Evolutionary conservation across 2,329 filamentous ascomycete genomes (phyloP).

Genomic region (Blastomyces silverae): DNA sequence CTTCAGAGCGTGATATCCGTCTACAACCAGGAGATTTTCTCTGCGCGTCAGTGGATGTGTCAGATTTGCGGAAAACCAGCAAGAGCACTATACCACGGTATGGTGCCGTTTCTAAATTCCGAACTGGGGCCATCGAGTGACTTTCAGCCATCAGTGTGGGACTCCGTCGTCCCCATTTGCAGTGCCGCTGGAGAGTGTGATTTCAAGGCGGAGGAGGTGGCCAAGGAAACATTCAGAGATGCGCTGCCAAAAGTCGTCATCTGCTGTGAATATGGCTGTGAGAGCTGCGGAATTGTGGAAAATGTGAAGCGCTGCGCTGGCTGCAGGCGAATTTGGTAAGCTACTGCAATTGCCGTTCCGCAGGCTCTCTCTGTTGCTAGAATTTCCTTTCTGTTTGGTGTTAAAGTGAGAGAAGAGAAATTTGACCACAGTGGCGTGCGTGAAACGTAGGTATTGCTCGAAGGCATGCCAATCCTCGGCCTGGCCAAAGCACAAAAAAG

Average conservation of each 20-base stretch:
- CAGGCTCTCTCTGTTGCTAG: background rate
- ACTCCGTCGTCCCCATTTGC: constrained; percentile 5
- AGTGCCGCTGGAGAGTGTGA: background rate
- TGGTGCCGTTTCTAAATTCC: background rate
- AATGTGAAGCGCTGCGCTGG: background rate
- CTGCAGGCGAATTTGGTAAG: constrained; percentile 5
- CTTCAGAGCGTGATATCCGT: background rate
- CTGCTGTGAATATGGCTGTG: background rate
- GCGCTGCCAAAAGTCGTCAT: background rate
- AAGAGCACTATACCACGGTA: constrained; percentile 2
- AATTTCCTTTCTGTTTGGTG: background rate
- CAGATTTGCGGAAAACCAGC: constrained; percentile 4
- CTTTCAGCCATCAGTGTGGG: constrained; percentile 28
- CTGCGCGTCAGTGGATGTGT: background rate
- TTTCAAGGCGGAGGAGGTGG: background rate
- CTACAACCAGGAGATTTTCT: constrained; percentile 2
- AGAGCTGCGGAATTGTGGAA: background rate
- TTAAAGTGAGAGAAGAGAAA: background rate
- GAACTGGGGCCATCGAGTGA: background rate
- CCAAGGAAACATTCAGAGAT: background rate
- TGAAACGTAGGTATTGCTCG: constrained; percentile 13
- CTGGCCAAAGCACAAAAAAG: constrained; percentile 13
- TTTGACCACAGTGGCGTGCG: background rate
- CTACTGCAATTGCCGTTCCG: background rate
- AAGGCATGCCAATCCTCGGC: constrained; percentile 5